These are phyloP conservation scores for Tolypocladium ovalisporum DNA, from an alignment of 2,329 filamentous ascomycete species.

Conservation along the genomic window DNA sequence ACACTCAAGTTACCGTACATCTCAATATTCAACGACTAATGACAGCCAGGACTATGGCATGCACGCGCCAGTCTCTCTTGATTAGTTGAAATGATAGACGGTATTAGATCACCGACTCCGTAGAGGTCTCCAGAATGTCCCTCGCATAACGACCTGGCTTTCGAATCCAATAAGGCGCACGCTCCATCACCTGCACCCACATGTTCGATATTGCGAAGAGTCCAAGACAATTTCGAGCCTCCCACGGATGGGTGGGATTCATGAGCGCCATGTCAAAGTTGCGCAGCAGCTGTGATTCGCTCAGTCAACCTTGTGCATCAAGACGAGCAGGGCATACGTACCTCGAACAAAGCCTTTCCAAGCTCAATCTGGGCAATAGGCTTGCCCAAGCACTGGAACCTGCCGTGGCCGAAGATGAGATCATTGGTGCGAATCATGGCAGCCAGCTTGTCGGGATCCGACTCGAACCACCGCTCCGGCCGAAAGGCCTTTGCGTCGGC, in stretches of 20 bases:
- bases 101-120: not conserved
- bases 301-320: not conserved
- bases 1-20: not conserved
- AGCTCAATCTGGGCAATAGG: conserved; percentile 25
- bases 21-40: not conserved
- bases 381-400: conserved; percentile 26
- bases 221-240: conserved; percentile 13
- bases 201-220: conserved; percentile 19
- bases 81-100: not conserved
- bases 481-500: conserved; percentile 16
- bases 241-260: conserved; percentile 15
- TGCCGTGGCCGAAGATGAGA: conserved; percentile 26
- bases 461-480: conserved; percentile 25
- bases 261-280: conserved; percentile 17
- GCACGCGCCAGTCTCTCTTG: not conserved
- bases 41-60: not conserved
- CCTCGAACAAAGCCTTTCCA: conserved; percentile 28
- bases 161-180: not conserved
- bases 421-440: conserved; percentile 21
- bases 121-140: not conserved
- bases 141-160: not conserved
- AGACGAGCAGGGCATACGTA: conserved; percentile 9
- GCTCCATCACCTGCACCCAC: conserved; percentile 19
- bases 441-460: conserved; percentile 11
- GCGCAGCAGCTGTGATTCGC: conserved; percentile 13